A percentile compares a stretch with the other conserved stretches of the same genome.
Evolutionary conservation across 768 basidiomycete species (phyloP).

Genomic region (Atractiella rhizophila): DNA sequence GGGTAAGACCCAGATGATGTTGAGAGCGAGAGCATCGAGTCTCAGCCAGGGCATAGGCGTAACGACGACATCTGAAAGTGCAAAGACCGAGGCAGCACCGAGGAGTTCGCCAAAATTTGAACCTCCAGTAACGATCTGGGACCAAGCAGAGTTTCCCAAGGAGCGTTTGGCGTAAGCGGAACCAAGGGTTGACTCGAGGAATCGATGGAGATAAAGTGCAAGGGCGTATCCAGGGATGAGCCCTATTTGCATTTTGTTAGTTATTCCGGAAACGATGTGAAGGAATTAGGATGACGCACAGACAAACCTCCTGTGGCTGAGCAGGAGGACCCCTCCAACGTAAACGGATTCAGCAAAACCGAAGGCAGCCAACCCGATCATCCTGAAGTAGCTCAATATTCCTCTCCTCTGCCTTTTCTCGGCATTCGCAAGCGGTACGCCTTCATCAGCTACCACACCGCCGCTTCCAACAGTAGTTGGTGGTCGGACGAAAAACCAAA

Average conservation of each 20-base stretch:
- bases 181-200: conserved; percentile 16
- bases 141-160: conserved; percentile 15
- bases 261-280: neutral
- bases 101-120: conserved; percentile 18
- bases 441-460: neutral
- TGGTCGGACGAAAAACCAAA: conserved; percentile 10
- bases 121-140: conserved; percentile 19
- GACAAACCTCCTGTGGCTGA: conserved; percentile 8
- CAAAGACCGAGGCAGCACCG: conserved; percentile 14
- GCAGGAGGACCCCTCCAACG: conserved; percentile 1
- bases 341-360: conserved; percentile 7
- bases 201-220: conserved; percentile 15
- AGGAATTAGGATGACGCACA: conserved; percentile 15
- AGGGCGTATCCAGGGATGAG: conserved; percentile 6
- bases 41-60: conserved; percentile 14
- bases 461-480: neutral
- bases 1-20: conserved; percentile 18
- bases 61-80: conserved; percentile 13
- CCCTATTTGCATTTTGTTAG: neutral
- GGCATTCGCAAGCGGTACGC: neutral
- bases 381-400: neutral
- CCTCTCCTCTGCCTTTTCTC: neutral
- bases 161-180: conserved; percentile 17
- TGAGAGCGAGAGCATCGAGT: conserved; percentile 11
- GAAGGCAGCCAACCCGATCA: neutral